Conservation (phyloP, 2,329 filamentous ascomycete species). For the Trichoderma sp. region DNA sequence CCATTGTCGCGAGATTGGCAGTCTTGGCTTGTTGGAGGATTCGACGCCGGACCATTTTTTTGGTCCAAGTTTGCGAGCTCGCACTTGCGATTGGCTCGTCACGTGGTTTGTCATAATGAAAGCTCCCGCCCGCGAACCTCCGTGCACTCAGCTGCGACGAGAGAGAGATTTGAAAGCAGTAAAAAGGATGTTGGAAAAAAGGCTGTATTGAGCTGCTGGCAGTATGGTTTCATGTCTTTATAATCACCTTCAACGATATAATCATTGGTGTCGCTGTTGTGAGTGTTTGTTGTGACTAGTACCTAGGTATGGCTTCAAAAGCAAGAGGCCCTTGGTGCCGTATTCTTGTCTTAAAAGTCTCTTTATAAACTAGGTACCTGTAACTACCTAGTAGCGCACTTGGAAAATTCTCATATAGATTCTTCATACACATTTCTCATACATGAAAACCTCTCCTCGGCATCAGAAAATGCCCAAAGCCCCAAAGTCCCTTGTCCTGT, state of each 20-base stretch:
- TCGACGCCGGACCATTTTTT: background rate
- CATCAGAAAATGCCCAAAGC: background rate
- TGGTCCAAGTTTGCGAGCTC: background rate
- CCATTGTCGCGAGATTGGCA: constrained; percentile 32
- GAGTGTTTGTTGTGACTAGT: no score
- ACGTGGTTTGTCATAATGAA: constrained; percentile 4
- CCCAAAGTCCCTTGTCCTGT: background rate
- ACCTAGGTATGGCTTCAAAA: no score
- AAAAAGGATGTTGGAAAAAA: background rate
- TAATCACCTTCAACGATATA: no score
- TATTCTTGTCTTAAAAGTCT: background rate
- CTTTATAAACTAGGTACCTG: background rate
- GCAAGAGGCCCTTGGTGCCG: no score
- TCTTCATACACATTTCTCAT: background rate
- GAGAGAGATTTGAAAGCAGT: background rate
- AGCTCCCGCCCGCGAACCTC: background rate
- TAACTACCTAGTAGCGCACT: background rate
- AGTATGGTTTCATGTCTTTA: background rate
- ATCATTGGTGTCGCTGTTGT: background rate
- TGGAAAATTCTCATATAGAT: background rate
- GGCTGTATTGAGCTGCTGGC: background rate
- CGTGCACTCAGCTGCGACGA: background rate
- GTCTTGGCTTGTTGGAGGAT: constrained; percentile 9
- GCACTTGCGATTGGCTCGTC: constrained; percentile 3
- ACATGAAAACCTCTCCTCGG: background rate